Base-by-base conservation (phyloP, 2,329 filamentous ascomycete genomes). In the Davidsoniella virescens region DNA sequence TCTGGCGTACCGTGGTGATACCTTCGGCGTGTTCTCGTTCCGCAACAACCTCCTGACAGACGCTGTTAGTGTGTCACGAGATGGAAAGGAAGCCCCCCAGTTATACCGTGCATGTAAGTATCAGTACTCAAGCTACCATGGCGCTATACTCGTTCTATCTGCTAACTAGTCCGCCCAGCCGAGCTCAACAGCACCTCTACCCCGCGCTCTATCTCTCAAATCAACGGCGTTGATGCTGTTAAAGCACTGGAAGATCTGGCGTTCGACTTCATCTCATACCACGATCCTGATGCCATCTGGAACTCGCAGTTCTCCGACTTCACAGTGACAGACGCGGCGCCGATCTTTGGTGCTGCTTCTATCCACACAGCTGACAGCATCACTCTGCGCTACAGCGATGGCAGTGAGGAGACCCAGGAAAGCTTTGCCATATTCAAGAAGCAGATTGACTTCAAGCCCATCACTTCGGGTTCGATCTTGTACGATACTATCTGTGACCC, bases 21-120 rank as follows among this genome's bases (percentile, higher is more conserved):
- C 70, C 4, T 66, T 78, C 12, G 69, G 67, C 40, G 67, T 73
- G 0, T 76, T 79, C 43, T 64, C 23, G 59, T 71, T 57, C 64
- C 67, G 47, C 57, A 65, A 63, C 33, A 53, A 47, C 3, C 54
- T 65, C 5, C 58, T 58, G 1, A 17, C 51, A 5, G 62, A 63
- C 16, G 57, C 82, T 1, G 74, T 81, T 0, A 81, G 78, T 0
- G 68, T 81, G 6, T 82, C 77, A 2, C 56, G 63, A 3, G 76
- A 82, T 58, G 78, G 78, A n/a, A 60, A 66, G 16, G 67, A 71
- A 49, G 59, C 77, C 9, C 79, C 79, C 0, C 67, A 76, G 52
- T 64, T 79, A 2, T 81, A 76, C 54, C 66, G 71, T 17, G 71
- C 70, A 51, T 56, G 66, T 68, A 44, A 61, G 63, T 57, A n/a